Base-by-base conservation (phyloP, 495 filamentous ascomycete species). In the Letharia columbiana region DNA sequence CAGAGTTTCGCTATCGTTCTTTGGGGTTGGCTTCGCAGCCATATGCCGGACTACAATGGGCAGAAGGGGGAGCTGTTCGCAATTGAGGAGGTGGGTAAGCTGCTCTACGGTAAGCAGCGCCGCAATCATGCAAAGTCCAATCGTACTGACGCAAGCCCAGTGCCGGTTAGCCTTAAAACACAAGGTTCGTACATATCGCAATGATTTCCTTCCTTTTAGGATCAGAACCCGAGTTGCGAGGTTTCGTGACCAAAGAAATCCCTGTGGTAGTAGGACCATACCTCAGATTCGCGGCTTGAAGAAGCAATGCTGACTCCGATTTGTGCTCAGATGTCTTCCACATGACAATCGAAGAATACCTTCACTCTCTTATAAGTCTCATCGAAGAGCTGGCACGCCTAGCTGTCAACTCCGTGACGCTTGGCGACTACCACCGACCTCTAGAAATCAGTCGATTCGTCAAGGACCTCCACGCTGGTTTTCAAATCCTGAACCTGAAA, bases 401-500 rank as follows among this genome's bases (percentile, higher is more conserved):
- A 44, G 90, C 93, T n/a, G 90, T 93, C 78, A 98, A 98, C 78
- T 89, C 90, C 3, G 94, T 98, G 70, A 98, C 93, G 0, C 80
- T 97, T 49, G 92, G 91, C 58, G 93, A 98, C 77, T 92, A 89
- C 67, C 79, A 83, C 42, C 82, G 92, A 40, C 93, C 94, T 37
- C 79, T 91, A 60, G 83, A 89, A 75, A 96, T 98, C 75, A 89
- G 89, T 71, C 82, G 83, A 66, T 98, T 98, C 74, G 87, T 97
- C 79, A 97, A 96, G 78, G 92, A 98, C 72, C 77, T 98, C 18
- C 92, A 96, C 66, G 89, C 92, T 10, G 93, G 92, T 9, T 98
- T 98, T 77, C 95, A 98, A 82, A 82, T 98, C 54, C 82, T 98
- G 67, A 97, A 98, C 73, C 77, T 98, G 66, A 98, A 98, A 84